Evolutionary conservation across 305 asterid genomes (phyloP).

Genomic region (Fraxinus albicans): DNA sequence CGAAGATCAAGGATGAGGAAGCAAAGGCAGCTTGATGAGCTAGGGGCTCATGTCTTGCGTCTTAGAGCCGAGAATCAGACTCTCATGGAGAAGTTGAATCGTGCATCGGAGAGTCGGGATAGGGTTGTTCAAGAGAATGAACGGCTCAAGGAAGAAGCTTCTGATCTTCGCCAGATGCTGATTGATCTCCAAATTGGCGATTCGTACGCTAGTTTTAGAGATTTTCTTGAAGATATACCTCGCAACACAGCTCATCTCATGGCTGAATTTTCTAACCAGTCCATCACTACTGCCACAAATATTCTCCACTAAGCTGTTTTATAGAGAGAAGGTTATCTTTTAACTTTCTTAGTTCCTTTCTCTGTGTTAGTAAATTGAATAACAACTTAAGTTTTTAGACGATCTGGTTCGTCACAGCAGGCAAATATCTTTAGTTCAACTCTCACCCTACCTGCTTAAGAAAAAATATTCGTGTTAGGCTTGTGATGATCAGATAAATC

Average conservation of each 20-base stretch:
- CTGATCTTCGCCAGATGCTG: conserved; percentile 48
- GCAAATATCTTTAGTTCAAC: not conserved
- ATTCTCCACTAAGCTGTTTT: conserved; percentile 16
- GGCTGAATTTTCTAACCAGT: conserved; percentile 32
- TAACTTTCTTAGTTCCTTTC: not conserved
- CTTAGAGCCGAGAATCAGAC: conserved; percentile 43
- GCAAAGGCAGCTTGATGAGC: conserved; percentile 75
- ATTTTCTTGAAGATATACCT: conserved; percentile 36
- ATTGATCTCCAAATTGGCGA: conserved; percentile 35
- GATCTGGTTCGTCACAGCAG: not conserved
- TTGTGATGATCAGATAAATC: not conserved
- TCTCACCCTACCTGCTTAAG: not conserved
- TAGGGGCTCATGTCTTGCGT: conserved; percentile 52
- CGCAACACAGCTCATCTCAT: conserved; percentile 32
- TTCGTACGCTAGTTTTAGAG: conserved; percentile 33
- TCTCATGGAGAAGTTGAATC: conserved; percentile 46
- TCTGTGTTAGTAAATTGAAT: not conserved
- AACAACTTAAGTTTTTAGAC: not conserved
- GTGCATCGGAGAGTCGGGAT: conserved; percentile 40
- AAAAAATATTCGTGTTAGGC: not conserved
- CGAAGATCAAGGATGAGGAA: conserved; percentile 80
- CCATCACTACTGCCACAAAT: conserved; percentile 9
- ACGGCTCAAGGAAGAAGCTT: conserved; percentile 52
- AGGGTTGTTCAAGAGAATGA: conserved; percentile 46
- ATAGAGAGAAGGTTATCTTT: not conserved